Evolutionary conservation across 2,329 filamentous ascomycete species (phyloP).

Genomic region (Sarocladiaceae sp.): DNA sequence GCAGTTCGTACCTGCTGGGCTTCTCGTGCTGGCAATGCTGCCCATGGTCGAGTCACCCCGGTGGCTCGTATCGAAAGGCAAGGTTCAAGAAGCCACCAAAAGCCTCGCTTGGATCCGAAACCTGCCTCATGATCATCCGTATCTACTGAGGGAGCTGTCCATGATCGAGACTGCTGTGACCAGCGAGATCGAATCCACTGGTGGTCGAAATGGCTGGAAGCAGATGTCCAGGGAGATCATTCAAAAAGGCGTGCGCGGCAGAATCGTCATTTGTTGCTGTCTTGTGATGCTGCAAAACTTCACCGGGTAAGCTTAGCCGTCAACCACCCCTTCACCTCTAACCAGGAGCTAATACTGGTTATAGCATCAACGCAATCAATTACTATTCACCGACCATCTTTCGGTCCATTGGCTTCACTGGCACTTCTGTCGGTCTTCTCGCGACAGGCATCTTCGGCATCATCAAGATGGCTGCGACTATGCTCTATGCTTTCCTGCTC

Average conservation of each 20-base stretch:
- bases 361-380: conserved; percentile 14
- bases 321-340: not conserved
- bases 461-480: conserved; percentile 19
- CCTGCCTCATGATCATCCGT: conserved; percentile 17
- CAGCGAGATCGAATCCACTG: conserved; percentile 36
- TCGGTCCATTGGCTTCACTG: conserved; percentile 33
- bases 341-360: not conserved
- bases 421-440: conserved; percentile 32
- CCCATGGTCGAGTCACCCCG: conserved; percentile 32
- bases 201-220: conserved; percentile 10
- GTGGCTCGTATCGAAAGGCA: conserved; percentile 33
- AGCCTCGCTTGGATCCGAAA: conserved; percentile 17
- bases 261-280: conserved; percentile 28
- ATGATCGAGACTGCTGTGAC: conserved; percentile 39
- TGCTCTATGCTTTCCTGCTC: conserved; percentile 14
- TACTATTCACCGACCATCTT: conserved; percentile 25
- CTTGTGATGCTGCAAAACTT: conserved; percentile 12
- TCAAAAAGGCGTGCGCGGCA: conserved; percentile 14
- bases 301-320: conserved; percentile 6
- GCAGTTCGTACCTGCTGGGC: conserved; percentile 31
- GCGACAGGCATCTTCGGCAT: conserved; percentile 32
- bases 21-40: conserved; percentile 25
- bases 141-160: conserved; percentile 17
- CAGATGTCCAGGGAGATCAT: conserved; percentile 15
- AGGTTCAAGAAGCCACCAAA: conserved; percentile 14